Percentiles rank a stretch among this genome's conserved stretches.
These are phyloP conservation scores for Tylopilus orsonianus DNA, from an alignment of 1,284 basidiomycete genomes.

Conservation along the genomic window DNA sequence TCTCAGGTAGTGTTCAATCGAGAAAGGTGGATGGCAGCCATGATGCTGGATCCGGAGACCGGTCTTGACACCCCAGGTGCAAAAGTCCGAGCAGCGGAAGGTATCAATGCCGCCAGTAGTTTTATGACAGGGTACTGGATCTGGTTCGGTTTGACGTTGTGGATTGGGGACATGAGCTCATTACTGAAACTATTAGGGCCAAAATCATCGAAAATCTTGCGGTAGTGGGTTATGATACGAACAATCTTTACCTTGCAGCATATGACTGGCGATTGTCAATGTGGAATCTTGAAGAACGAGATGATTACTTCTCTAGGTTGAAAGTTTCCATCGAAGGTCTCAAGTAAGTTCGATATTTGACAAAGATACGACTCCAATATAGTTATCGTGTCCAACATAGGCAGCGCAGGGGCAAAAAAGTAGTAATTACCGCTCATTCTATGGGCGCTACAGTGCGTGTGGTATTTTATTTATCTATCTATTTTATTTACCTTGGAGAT, in stretches of 20 bases:
- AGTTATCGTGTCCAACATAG: constrained; percentile 36
- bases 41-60: constrained; percentile 89
- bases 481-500: neutral
- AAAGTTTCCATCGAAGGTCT: constrained; percentile 87
- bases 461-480: neutral
- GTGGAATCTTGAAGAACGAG: constrained; percentile 89
- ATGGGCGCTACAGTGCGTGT: constrained; percentile 80
- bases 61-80: constrained; percentile 90
- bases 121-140: constrained; percentile 97
- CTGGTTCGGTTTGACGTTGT: constrained; percentile 51
- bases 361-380: neutral
- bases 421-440: constrained; percentile 85
- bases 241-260: constrained; percentile 83
- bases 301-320: constrained; percentile 89
- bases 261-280: constrained; percentile 94
- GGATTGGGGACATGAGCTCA: constrained; percentile 1
- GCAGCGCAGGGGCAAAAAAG: constrained; percentile 73
- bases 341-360: constrained; percentile 46
- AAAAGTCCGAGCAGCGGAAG: constrained; percentile 91
- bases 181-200: constrained; percentile 48
- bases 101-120: constrained; percentile 85
- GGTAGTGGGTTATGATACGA: constrained; percentile 87
- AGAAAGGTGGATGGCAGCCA: constrained; percentile 85
- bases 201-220: constrained; percentile 95
- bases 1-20: constrained; percentile 85